Percentiles rank a stretch among this genome's conserved stretches.
Conservation (phyloP, 169 alveolate genomes). For the Babesia ovata region DNA sequence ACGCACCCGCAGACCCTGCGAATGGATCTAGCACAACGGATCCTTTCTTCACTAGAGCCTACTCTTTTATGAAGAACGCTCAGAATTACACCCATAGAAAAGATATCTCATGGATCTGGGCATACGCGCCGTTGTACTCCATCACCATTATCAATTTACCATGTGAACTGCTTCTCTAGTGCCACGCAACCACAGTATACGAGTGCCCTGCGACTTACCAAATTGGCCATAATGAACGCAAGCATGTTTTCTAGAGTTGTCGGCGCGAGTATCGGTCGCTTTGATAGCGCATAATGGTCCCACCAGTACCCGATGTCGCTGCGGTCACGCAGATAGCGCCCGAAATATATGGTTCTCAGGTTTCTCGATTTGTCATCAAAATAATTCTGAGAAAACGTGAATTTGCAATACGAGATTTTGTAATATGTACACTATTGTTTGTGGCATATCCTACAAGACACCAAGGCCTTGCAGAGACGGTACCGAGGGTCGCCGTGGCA, state of each 20-base stretch:
- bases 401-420: neutral
- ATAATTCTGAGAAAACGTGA: conserved; percentile 3
- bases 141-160: too few relatives aligned
- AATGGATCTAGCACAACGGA: conserved; percentile 91
- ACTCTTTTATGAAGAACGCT: too few relatives aligned
- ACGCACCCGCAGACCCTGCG: conserved; percentile 96
- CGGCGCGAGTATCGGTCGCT: conserved; percentile 97
- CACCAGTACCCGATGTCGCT: conserved; percentile 75
- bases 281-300: conserved; percentile 86
- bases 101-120: neutral
- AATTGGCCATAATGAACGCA: conserved; percentile 94
- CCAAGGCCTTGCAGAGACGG: too few relatives aligned
- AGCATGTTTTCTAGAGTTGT: conserved; percentile 94
- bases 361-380: conserved; percentile 6
- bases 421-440: neutral
- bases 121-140: too few relatives aligned
- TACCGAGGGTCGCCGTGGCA: too few relatives aligned
- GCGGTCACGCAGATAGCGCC: conserved; percentile 37
- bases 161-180: too few relatives aligned
- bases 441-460: too few relatives aligned
- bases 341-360: conserved; percentile 40
- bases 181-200: too few relatives aligned
- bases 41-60: conserved; percentile 65
- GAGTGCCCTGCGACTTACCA: conserved; percentile 54
- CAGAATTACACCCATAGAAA: too few relatives aligned